phyloP scores from a whole-genome alignment of 768 basidiomycete genomes.

The Cystoderma amianthinum region DNA sequence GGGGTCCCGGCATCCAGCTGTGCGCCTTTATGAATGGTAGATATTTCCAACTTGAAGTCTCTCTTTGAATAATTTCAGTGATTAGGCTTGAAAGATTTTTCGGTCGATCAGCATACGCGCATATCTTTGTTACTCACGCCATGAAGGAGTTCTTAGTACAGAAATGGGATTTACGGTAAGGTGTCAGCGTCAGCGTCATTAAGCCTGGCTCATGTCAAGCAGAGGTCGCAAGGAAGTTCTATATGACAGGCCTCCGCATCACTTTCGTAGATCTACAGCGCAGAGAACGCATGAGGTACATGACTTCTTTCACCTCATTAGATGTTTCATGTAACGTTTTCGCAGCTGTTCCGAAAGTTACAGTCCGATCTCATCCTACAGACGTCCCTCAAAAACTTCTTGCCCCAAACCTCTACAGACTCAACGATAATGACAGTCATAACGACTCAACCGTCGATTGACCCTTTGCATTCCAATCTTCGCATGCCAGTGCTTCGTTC shows the following conservation, averaged over 20 bases:
- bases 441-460: conserved; percentile 17
- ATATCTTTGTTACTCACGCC: conserved; percentile 88
- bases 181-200: not conserved
- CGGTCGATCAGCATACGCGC: conserved; percentile 77
- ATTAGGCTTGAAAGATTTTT: conserved; percentile 79
- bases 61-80: not conserved
- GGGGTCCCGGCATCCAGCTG: conserved; percentile 61
- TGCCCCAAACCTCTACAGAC: conserved; percentile 49
- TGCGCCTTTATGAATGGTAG: conserved; percentile 73
- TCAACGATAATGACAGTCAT: conserved; percentile 56
- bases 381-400: conserved; percentile 35
- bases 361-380: conserved; percentile 25
- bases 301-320: not conserved
- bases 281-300: conserved; percentile 74
- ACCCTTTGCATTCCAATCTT: conserved; percentile 24
- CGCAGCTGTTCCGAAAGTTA: conserved; percentile 45
- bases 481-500: conserved; percentile 42
- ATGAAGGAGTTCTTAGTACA: conserved; percentile 69
- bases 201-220: not conserved
- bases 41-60: not conserved
- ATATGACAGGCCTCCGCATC: conserved; percentile 85
- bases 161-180: conserved; percentile 76
- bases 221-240: conserved; percentile 79
- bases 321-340: too few relatives aligned
- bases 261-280: conserved; percentile 67